Conservation (phyloP, 768 basidiomycete genomes). For the Leccinum subtestaceum region DNA sequence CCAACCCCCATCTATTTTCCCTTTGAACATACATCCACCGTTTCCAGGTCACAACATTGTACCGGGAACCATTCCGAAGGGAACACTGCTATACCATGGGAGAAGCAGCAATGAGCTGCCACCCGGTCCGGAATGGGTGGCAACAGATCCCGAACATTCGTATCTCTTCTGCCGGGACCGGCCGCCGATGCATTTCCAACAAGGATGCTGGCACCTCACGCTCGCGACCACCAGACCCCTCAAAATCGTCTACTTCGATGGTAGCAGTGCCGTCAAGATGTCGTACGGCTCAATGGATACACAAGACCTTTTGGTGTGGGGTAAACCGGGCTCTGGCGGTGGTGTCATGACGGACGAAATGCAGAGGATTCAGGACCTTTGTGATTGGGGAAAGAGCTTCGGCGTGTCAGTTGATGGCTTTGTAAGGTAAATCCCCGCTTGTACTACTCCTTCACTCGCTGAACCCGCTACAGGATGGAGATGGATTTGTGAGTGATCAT, state of each 20-base stretch:
- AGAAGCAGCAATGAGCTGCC: conserved; percentile 22
- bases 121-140: conserved; percentile 31
- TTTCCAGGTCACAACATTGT: conserved; percentile 24
- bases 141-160: conserved; percentile 37
- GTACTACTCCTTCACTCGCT: background rate
- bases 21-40: conserved; percentile 11
- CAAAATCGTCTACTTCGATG: conserved; percentile 52
- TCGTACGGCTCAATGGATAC: conserved; percentile 40
- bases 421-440: conserved; percentile 33
- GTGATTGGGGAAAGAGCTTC: conserved; percentile 41
- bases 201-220: conserved; percentile 20
- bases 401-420: conserved; percentile 41
- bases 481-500: conserved; percentile 30
- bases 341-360: conserved; percentile 27
- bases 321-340: conserved; percentile 19
- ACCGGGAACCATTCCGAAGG: conserved; percentile 34
- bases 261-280: conserved; percentile 47
- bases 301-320: conserved; percentile 49
- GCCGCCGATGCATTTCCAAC: background rate
- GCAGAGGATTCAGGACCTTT: conserved; percentile 38
- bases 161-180: conserved; percentile 35
- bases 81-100: conserved; percentile 39
- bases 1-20: conserved; percentile 11
- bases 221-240: conserved; percentile 30
- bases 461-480: conserved; percentile 23